Percentiles rank a stretch among this genome's conserved stretches.
These are phyloP conservation scores for Skeletonema potamos DNA, from an alignment of 108 stramenopile genomes.

Conservation along the genomic window DNA sequence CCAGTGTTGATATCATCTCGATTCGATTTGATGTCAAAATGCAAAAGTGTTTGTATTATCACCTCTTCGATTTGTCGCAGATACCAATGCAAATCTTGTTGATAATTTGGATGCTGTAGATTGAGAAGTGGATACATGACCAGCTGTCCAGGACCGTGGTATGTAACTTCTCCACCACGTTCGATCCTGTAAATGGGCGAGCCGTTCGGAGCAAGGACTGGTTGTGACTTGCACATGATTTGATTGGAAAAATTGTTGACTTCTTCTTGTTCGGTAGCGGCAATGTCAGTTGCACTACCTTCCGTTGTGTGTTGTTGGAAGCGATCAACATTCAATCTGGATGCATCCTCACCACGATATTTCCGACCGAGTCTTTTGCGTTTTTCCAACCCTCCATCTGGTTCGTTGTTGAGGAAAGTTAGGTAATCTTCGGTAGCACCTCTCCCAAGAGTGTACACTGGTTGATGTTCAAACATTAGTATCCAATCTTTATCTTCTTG, in stretches of 20 bases:
- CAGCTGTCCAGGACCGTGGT: conserved; percentile 96
- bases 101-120: conserved; percentile 57
- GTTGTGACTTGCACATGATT: conserved; percentile 12
- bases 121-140: conserved; percentile 95
- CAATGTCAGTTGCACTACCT: background rate
- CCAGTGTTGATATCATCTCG: conserved; percentile 75
- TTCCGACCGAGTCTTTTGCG: conserved; percentile 26
- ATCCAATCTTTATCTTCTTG: conserved; percentile 56
- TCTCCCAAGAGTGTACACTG: conserved; percentile 97
- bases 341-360: conserved; percentile 43
- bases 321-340: conserved; percentile 20
- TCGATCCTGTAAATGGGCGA: conserved; percentile 87
- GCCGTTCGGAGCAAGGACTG: conserved; percentile 73
- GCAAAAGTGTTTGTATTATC: conserved; percentile 68
- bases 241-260: background rate
- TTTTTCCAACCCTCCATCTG: conserved; percentile 12
- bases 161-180: conserved; percentile 98
- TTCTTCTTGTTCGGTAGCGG: conserved; percentile 10
- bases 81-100: conserved; percentile 96
- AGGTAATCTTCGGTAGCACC: conserved; percentile 82
- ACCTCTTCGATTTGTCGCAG: conserved; percentile 90
- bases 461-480: conserved; percentile 92
- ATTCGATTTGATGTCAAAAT: conserved; percentile 60
- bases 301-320: background rate
- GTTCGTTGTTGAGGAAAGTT: conserved; percentile 50